These are phyloP conservation scores for Fraxinus quadrangulata DNA, from an alignment of 257 asterid genomes.

Conservation along the genomic window DNA sequence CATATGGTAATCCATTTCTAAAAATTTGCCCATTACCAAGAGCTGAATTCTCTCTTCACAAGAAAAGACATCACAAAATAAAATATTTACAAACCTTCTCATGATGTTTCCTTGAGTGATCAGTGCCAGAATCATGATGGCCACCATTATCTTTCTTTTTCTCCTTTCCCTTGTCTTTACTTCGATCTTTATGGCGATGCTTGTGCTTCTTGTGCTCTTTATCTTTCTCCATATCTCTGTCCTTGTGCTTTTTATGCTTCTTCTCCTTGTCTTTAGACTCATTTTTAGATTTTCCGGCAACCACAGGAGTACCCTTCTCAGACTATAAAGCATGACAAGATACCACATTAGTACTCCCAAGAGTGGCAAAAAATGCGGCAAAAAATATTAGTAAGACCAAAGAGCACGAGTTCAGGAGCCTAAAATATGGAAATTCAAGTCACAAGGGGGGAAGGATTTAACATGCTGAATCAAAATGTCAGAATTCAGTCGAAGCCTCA, in stretches of 20 bases:
- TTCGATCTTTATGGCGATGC: slow-evolving; percentile 68
- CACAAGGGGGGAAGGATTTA: neutral
- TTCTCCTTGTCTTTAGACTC: slow-evolving; percentile 66
- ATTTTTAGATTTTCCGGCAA: slow-evolving; percentile 57
- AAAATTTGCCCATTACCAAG: neutral
- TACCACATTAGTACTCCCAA: slow-evolving; percentile 26
- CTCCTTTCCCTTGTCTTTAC: slow-evolving; percentile 62
- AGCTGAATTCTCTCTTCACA: slow-evolving; percentile 5
- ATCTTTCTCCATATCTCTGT: slow-evolving; percentile 46
- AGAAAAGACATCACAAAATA: slow-evolving; percentile 22
- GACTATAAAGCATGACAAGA: slow-evolving; percentile 44
- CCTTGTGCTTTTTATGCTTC: slow-evolving; percentile 64
- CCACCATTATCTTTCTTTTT: slow-evolving; percentile 56
- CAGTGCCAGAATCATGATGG: slow-evolving; percentile 55
- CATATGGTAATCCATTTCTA: neutral
- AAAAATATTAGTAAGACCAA: neutral
- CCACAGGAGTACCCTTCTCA: slow-evolving; percentile 65
- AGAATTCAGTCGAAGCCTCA: slow-evolving; percentile 14
- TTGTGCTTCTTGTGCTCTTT: slow-evolving; percentile 68
- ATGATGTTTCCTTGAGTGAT: slow-evolving; percentile 52
- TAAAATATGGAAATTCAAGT: neutral
- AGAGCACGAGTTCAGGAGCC: neutral
- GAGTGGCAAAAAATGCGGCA: neutral
- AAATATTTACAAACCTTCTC: slow-evolving; percentile 44
- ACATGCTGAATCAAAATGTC: slow-evolving; percentile 4